Evolutionary conservation across 2,329 filamentous ascomycete genomes (phyloP).

Genomic region (Scedosporium boydii): DNA sequence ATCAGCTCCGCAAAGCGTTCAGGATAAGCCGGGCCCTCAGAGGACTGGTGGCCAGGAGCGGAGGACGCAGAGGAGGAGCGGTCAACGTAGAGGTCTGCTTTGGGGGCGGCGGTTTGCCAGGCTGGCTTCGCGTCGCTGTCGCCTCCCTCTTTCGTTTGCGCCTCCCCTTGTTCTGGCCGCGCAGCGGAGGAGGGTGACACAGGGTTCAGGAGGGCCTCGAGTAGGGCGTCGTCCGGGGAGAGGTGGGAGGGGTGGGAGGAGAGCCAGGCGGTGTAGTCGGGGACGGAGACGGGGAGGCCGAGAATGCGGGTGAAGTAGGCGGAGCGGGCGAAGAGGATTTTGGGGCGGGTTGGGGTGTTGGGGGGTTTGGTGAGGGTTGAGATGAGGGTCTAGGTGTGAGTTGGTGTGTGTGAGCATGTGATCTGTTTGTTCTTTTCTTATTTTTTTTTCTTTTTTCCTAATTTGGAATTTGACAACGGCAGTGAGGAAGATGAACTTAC

Average conservation of each 20-base stretch:
- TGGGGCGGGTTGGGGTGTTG: constrained; percentile 30
- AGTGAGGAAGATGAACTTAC: constrained; percentile 22
- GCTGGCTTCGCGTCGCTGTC: constrained; percentile 15
- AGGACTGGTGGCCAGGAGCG: constrained; percentile 11
- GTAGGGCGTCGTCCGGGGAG: constrained; percentile 23
- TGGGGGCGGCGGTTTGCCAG: constrained; percentile 43
- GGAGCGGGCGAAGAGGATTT: constrained; percentile 37
- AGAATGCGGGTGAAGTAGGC: constrained; percentile 54
- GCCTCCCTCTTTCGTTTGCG: not conserved
- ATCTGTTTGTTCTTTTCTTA: not conserved
- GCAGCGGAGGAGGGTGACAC: constrained; percentile 6
- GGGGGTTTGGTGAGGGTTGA: constrained; percentile 29
- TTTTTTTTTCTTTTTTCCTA: not conserved
- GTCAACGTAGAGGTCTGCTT: constrained; percentile 35
- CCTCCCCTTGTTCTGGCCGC: not conserved
- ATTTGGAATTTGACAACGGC: not conserved
- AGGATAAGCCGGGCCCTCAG: constrained; percentile 61
- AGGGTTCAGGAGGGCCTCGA: constrained; percentile 19
- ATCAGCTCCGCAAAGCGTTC: constrained; percentile 79
- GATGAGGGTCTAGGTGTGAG: constrained; percentile 7
- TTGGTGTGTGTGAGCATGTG: not conserved
- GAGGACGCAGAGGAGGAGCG: constrained; percentile 17
- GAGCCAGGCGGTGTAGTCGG: constrained; percentile 58
- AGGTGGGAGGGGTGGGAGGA: constrained; percentile 21
- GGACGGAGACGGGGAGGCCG: constrained; percentile 51